These are phyloP conservation scores for Stipa capillata DNA, from an alignment of 176 grass and related monocot species.

Conservation along the genomic window DNA sequence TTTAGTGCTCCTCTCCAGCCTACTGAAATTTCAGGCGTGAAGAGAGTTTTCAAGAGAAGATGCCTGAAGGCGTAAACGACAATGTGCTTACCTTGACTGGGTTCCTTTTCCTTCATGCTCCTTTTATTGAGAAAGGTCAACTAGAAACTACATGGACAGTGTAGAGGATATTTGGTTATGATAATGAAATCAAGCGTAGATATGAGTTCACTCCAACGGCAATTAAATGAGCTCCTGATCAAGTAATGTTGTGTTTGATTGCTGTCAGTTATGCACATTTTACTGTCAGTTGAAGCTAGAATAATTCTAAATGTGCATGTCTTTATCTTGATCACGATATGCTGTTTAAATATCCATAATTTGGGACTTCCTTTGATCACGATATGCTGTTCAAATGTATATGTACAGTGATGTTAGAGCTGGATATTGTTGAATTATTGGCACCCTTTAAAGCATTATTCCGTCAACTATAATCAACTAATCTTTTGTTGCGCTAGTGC, in stretches of 20 bases:
- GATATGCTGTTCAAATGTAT: not conserved
- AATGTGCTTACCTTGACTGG: constrained; percentile 85
- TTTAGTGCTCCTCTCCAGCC: constrained; percentile 90
- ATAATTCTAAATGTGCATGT: not conserved
- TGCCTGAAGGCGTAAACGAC: constrained; percentile 89
- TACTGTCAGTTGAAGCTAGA: not conserved
- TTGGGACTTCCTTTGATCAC: not conserved
- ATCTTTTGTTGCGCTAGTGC: not conserved
- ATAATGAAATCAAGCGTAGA: constrained; percentile 91
- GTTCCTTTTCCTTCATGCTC: constrained; percentile 90
- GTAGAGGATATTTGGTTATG: constrained; percentile 92
- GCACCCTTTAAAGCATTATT: not conserved
- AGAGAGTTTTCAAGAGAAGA: constrained; percentile 96
- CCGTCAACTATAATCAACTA: not conserved
- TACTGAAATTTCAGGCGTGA: constrained; percentile 84
- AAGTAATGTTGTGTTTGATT: constrained; percentile 46
- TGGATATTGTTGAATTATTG: not conserved
- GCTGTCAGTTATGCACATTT: not conserved
- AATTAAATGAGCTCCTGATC: constrained; percentile 86
- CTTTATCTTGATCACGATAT: not conserved
- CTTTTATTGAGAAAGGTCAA: constrained; percentile 96
- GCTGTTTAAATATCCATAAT: not conserved
- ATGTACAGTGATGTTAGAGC: not conserved
- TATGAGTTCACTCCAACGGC: constrained; percentile 69
- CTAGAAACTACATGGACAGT: constrained; percentile 98